phyloP scores from a whole-genome alignment of 164 flowering plant genomes.

The Dillenia suffruticosa region DNA sequence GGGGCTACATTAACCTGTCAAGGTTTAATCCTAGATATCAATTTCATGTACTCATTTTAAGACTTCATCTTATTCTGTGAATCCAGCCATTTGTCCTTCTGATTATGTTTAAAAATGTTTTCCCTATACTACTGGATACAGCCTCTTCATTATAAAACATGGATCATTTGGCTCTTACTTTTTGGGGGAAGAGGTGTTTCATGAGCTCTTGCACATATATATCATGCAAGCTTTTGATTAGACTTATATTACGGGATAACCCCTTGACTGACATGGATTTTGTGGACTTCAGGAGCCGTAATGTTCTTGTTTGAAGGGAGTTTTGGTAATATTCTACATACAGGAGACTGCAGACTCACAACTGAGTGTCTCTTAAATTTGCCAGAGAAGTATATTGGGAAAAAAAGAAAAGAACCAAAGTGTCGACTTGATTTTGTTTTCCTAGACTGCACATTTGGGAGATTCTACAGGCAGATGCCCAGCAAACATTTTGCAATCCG shows the following conservation, averaged over 20 bases:
- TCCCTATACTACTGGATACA: too few relatives aligned
- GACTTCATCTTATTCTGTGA: too few relatives aligned
- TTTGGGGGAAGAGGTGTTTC: too few relatives aligned
- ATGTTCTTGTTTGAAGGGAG: slow-evolving; percentile 89
- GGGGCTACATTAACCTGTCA: too few relatives aligned
- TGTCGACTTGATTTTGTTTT: slow-evolving; percentile 64
- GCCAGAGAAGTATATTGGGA: slow-evolving; percentile 63
- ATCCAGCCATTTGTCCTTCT: too few relatives aligned
- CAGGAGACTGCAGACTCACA: slow-evolving; percentile 89
- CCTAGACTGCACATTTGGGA: slow-evolving; percentile 88
- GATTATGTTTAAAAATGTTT: too few relatives aligned
- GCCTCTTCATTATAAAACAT: too few relatives aligned
- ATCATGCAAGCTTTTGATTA: too few relatives aligned
- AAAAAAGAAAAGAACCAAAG: slow-evolving; percentile 42
- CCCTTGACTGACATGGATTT: slow-evolving; percentile 10
- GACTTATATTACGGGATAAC: slow-evolving; percentile 11
- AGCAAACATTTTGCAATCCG: slow-evolving; percentile 59
- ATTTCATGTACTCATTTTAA: too few relatives aligned
- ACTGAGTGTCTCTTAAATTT: slow-evolving; percentile 58
- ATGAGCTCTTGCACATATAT: too few relatives aligned
- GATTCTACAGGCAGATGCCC: slow-evolving; percentile 37
- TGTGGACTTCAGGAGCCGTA: slow-evolving; percentile 64
- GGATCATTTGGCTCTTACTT: too few relatives aligned
- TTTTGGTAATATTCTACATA: slow-evolving; percentile 81
- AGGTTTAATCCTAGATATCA: too few relatives aligned